Conservation (phyloP, 495 filamentous ascomycete genomes). For the Lasiosphaeria hispida region DNA sequence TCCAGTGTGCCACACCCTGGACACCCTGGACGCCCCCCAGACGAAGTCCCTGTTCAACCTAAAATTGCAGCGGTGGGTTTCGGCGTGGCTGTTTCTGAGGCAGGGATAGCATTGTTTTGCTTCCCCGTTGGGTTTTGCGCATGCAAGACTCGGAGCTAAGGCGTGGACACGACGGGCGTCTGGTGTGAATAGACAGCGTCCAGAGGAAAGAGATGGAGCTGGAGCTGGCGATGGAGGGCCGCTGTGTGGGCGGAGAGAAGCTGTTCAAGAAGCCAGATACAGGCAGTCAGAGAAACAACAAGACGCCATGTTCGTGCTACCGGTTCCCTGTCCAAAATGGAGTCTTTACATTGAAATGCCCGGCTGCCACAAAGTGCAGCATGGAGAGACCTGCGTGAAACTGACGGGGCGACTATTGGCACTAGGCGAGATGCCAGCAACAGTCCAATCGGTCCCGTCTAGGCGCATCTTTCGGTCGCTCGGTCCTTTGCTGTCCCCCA, state of each 20-base stretch:
- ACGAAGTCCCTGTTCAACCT: background rate
- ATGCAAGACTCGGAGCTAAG: constrained; percentile 4
- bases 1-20: no score
- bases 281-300: no score
- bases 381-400: no score
- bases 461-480: constrained; percentile 5
- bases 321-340: no score
- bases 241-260: no score
- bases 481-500: background rate
- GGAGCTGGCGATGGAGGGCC: no score
- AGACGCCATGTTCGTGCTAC: no score
- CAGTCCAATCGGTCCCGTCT: background rate
- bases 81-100: background rate
- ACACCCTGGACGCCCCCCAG: background rate
- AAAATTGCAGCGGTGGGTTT: background rate
- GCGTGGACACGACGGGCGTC: background rate
- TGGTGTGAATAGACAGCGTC: background rate
- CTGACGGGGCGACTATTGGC: background rate
- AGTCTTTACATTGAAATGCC: no score
- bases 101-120: background rate
- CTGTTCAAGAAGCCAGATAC: no score
- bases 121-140: background rate
- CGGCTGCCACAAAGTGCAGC: no score
- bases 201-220: background rate
- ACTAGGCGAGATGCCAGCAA: background rate